Conservation (phyloP, 805 yeast species). For the Phaffomyces thermotolerans region DNA sequence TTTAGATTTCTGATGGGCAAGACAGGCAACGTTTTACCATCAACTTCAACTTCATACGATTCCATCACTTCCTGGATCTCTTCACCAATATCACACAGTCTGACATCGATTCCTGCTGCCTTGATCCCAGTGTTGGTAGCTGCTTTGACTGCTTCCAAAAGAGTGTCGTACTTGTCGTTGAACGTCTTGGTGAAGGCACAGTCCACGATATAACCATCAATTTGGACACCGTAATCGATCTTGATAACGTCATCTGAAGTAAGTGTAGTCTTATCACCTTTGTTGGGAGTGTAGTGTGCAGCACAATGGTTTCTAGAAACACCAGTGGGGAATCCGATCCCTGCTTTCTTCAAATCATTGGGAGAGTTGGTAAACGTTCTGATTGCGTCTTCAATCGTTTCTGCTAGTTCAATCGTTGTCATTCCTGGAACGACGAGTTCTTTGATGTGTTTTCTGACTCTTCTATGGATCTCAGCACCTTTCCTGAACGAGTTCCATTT, state of each 20-base stretch:
- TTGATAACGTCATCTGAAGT: slow-evolving; percentile 90
- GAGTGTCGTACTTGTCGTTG: slow-evolving; percentile 72
- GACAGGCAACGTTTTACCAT: slow-evolving; percentile 79
- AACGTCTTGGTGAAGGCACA: slow-evolving; percentile 92
- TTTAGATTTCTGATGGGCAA: slow-evolving; percentile 87
- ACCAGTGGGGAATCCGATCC: slow-evolving; percentile 99
- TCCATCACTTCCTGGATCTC: slow-evolving; percentile 98
- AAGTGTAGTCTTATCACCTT: slow-evolving; percentile 81
- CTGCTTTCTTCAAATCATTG: slow-evolving; percentile 59
- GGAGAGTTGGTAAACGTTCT: slow-evolving; percentile 58
- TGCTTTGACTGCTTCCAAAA: slow-evolving; percentile 78
- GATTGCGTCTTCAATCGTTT: slow-evolving; percentile 78
- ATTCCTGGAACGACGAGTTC: slow-evolving; percentile 80
- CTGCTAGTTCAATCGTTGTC: slow-evolving; percentile 85
- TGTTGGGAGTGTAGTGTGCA: slow-evolving; percentile 96
- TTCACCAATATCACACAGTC: slow-evolving; percentile 91
- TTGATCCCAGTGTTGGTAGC: slow-evolving; percentile 92
- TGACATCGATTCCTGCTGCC: slow-evolving; percentile 93
- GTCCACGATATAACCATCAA: slow-evolving; percentile 89
- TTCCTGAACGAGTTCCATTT: slow-evolving; percentile 86
- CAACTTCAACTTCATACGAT: slow-evolving; percentile 83
- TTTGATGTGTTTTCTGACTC: slow-evolving; percentile 78
- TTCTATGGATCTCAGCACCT: slow-evolving; percentile 93
- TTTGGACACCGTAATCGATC: slow-evolving; percentile 95
- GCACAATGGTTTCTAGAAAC: slow-evolving; percentile 89